Base-by-base conservation (phyloP, 2,329 filamentous ascomycete species). In the Neoscytalidium dimidiatum region DNA sequence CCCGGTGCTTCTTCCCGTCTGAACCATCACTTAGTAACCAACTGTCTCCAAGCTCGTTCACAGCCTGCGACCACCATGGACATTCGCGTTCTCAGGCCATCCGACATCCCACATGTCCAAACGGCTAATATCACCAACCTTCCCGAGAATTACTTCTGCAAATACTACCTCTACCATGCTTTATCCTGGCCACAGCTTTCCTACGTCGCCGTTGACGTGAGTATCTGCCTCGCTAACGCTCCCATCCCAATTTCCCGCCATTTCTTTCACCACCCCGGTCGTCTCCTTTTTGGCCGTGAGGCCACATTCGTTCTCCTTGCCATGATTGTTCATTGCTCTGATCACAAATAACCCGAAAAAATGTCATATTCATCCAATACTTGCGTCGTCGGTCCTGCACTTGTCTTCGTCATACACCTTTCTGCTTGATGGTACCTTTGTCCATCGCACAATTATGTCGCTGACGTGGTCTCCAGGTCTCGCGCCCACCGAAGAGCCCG, bases 151-250 rank as follows among this genome's bases (percentile, higher is more conserved):
- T 99, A 99, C 87, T 98, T 98, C 79, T 92, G 97, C 81, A 99
- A 99, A 86, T 99, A 99, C 86, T 99, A 99, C 84, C 89, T 99
- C 75, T 99, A 99, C 86, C 95, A 99, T 81, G 94, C 94, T 17
- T 88, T 98, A 70, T 96, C 93, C 72, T 99, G 95, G 95, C 95
- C 95, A 51, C 94, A 98, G 81, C 88, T 99, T 69, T 94, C 90
- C 80, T 98, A 94, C 80, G 94, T 99, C 65, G 95, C 95, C 71
- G 93, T 99, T 72, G 94, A 98, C 79, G 82, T 83, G 70, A 73
- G 80, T 77, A 17, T 2, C 29, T 19, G 33, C 38, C 7, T 46
- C 33, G 13, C 38, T 46, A 6, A 23, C 8, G 1, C 13, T 41
- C 9, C 41, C 31, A 21, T 52, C 19, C 28, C 52, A 35, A 33